phyloP scores from a whole-genome alignment of 148 eudicot genomes.

The Arbutus unedo region DNA sequence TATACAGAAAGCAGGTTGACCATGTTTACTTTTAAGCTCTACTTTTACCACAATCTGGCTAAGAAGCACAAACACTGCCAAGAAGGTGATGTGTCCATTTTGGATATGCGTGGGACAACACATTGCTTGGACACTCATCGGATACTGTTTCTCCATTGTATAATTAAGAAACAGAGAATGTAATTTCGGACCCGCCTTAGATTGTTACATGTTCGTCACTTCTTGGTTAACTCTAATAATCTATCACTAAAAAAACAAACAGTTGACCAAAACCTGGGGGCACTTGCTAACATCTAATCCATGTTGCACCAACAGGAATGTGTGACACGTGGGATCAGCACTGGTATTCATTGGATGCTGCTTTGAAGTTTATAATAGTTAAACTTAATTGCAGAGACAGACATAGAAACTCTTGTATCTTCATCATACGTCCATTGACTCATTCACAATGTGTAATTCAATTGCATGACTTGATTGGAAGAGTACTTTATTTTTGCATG shows the following conservation, averaged over 20 bases:
- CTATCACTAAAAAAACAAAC: background rate
- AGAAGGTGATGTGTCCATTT: background rate
- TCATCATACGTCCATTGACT: background rate
- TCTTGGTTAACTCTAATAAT: background rate
- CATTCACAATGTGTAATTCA: background rate
- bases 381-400: background rate
- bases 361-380: background rate
- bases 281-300: background rate
- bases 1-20: conserved; percentile 85
- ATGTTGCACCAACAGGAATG: background rate
- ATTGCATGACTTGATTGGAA: background rate
- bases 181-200: background rate
- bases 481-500: background rate
- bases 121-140: background rate
- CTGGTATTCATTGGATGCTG: background rate
- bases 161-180: background rate
- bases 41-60: background rate
- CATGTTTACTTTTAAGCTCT: background rate
- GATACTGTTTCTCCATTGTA: background rate
- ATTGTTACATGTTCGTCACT: background rate
- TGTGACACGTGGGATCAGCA: background rate
- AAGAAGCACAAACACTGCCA: background rate
- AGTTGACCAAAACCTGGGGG: background rate
- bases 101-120: background rate
- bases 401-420: background rate